phyloP scores from a whole-genome alignment of 768 basidiomycete species.

The Lactarius hatsudake region DNA sequence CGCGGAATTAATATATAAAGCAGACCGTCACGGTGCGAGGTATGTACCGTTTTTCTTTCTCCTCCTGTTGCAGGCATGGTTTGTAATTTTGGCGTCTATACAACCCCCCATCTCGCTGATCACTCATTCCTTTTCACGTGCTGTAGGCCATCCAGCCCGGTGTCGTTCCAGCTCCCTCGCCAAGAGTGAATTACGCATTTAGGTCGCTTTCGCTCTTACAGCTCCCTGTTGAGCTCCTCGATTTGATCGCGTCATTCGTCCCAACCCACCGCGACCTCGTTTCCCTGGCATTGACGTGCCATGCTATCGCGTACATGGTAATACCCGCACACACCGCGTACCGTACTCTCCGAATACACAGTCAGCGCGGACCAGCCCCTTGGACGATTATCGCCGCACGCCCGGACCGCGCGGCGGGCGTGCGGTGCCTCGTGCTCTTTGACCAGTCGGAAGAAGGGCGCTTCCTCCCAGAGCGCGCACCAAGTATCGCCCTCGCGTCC shows the following conservation, averaged over 20 bases:
- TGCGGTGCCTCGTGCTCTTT: conserved; percentile 11
- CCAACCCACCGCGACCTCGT: conserved; percentile 13
- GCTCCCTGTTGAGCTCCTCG: conserved; percentile 18
- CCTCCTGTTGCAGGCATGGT: neutral
- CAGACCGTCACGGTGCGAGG: neutral
- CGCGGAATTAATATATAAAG: neutral
- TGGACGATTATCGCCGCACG: conserved; percentile 13
- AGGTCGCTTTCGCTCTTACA: neutral
- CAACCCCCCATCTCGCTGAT: too few species aligned
- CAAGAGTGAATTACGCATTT: too few species aligned
- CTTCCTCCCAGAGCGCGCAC: conserved; percentile 1
- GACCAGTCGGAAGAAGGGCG: conserved; percentile 8
- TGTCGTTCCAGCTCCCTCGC: neutral
- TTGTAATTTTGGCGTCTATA: neutral
- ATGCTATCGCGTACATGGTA: neutral
- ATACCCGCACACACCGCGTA: conserved; percentile 19
- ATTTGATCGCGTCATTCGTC: conserved; percentile 11
- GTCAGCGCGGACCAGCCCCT: neutral
- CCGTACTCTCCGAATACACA: conserved; percentile 12
- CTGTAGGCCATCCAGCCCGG: neutral
- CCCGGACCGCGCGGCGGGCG: conserved; percentile 6
- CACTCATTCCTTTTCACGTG: neutral
- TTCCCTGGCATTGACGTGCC: conserved; percentile 7
- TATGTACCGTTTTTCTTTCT: neutral
- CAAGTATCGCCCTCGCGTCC: neutral